Conservation (phyloP, 768 basidiomycete species). For the Trametes cinnabarina region DNA sequence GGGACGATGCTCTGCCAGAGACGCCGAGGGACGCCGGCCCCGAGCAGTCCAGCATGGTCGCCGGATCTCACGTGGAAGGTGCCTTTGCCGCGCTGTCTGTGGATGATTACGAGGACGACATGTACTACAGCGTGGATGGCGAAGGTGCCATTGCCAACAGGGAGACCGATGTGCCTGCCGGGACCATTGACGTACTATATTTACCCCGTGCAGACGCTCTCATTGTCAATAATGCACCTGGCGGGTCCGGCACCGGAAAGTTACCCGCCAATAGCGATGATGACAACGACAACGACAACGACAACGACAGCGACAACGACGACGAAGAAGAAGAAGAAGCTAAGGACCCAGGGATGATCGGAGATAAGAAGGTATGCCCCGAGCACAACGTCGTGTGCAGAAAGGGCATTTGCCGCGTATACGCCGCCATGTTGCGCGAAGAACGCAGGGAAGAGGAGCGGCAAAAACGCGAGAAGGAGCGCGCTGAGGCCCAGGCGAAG, state of each 20-base stretch:
- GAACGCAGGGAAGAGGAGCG: constrained; percentile 18
- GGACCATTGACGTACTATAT: not conserved
- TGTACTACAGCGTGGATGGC: not conserved
- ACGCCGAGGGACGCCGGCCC: not conserved
- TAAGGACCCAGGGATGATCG: not conserved
- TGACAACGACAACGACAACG: not conserved
- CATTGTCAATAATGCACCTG: too few relatives aligned
- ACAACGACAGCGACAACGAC: not conserved
- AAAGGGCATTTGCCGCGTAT: constrained; percentile 37
- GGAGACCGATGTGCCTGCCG: not conserved
- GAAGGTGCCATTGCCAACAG: not conserved
- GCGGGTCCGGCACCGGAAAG: too few relatives aligned
- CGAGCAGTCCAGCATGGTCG: not conserved
- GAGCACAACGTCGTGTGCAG: constrained; percentile 36
- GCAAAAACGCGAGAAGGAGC: constrained; percentile 21
- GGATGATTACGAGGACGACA: not conserved
- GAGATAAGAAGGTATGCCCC: constrained; percentile 20
- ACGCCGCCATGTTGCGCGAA: constrained; percentile 28
- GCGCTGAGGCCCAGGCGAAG: not conserved
- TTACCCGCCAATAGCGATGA: too few relatives aligned
- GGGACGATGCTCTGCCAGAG: not conserved
- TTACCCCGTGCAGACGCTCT: not conserved
- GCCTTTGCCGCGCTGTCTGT: not conserved
- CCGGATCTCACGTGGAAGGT: not conserved
- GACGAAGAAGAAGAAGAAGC: not conserved